Percentiles rank a stretch among this genome's conserved stretches.
phyloP scores from a whole-genome alignment of 1,284 basidiomycete species.

The Leccinum griseonigrum region DNA sequence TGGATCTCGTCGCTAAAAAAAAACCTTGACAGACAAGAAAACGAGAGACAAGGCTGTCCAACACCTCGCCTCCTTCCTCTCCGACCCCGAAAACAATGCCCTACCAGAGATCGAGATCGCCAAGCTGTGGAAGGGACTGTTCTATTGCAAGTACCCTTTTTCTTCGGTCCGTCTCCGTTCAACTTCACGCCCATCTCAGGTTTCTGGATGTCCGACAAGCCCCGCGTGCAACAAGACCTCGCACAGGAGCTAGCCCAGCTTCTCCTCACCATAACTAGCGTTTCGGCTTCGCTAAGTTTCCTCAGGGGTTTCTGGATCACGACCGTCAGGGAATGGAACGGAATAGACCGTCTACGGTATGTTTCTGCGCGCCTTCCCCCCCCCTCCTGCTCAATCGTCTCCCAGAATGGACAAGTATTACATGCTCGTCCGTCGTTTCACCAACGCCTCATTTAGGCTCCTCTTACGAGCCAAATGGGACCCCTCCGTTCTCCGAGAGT shows the following conservation, averaged over 20 bases:
- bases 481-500: constrained; percentile 47
- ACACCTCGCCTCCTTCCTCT: constrained; percentile 73
- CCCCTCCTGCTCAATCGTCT: constrained; percentile 5
- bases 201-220: constrained; percentile 99
- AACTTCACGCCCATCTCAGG: constrained; percentile 45
- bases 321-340: constrained; percentile 88
- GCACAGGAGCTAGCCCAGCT: constrained; percentile 85
- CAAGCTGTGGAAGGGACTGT: constrained; percentile 97
- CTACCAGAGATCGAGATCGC: constrained; percentile 77
- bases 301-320: constrained; percentile 89
- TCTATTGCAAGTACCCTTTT: constrained; percentile 74
- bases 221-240: constrained; percentile 90
- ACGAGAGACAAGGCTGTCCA: constrained; percentile 87
- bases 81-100: constrained; percentile 53
- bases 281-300: constrained; percentile 68
- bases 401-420: constrained; percentile 95
- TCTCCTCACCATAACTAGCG: constrained; percentile 64
- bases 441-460: constrained; percentile 83
- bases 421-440: constrained; percentile 87
- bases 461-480: constrained; percentile 76
- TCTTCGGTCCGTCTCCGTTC: neutral
- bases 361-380: constrained; percentile 12
- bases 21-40: constrained; percentile 67
- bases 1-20: constrained; percentile 10
- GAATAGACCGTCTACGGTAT: constrained; percentile 87